Evolutionary conservation across 352 stramenopile genomes (phyloP), one percentile per base, ranked within the genome.

Genomic region (Phytopythium oedochilum): DNA sequence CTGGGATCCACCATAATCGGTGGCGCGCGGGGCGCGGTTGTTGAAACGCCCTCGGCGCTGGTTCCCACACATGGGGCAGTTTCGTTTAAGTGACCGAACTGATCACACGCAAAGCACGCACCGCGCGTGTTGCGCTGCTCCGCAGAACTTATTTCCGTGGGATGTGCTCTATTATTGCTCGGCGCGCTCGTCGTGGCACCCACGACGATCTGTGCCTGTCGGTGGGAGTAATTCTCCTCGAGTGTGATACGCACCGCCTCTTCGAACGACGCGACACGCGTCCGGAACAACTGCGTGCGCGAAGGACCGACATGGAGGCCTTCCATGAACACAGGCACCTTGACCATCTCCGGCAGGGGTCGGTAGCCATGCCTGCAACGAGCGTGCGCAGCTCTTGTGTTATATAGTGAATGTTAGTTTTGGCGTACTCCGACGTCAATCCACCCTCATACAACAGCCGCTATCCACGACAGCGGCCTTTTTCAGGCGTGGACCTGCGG

Each of bases 321-420:
- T 44, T 60, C 54, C 54, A 60, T 60, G 35, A 60, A 54, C 11
- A 55, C 35, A 25, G 54, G 36, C 22, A 60, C 39, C 7, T 28
- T 43, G 20, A 60, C 45, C 18, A 18, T 26, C 28, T 60, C 44
- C 2, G 45, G 45, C 17, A 50, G 26, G 45, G 54, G 11, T 60
- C 14, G 1, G 45, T n/a, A 15, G 31, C 34, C 36, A 60, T 60
- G 22, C 44, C 36, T 7, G 45, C 11, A 18, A 57, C 56, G 23
- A 63, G 42, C 44, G 49, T 53, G 5, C 57, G 22, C 10, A 63
- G 28, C 40, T 53, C 34, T 35, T 63, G 48, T n/a, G n/a, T n/a
- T n/a, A n/a, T n/a, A n/a, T n/a, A n/a, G n/a, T n/a, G n/a, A n/a
- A n/a, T n/a, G n/a, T n/a, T n/a, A n/a, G n/a, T n/a, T n/a, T n/a